Evolutionary conservation across 1,284 basidiomycete genomes (phyloP), one percentile per base, ranked within the genome.

Genomic region (Cerioporus squamosus): DNA sequence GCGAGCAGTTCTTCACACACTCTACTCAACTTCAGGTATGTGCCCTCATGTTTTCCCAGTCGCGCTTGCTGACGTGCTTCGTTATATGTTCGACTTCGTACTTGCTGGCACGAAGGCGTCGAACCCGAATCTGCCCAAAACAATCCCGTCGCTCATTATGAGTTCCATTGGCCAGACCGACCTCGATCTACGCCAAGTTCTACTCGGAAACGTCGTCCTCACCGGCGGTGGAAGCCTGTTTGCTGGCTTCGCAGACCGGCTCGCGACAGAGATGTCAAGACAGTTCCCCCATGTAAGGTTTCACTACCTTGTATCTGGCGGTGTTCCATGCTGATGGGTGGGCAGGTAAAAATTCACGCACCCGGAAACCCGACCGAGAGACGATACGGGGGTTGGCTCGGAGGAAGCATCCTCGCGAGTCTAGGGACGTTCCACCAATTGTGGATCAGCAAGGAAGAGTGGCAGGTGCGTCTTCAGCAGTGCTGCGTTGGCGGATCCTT

Each of bases 351-450:
- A 80, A 90, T 97, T 47, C 94, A 97, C 69, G 88, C 93, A 0
- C 91, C 95, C 12, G 93, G 94, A 10, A 95, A 95, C 70, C 86
- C 92, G 0, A 83, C 88, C 53, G 95, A 98, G 74, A 84, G 95
- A 48, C 84, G 90, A 59, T 97, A 93, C 72, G 90, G 93, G 12
- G 88, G 90, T 17, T 98, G 96, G 96, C 79, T 98, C 8, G 95
- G 95, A 17, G 95, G 95, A 24, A 94, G 92, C 65, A 95, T 98
- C 64, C 80, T 98, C 54, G 94, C 91, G 0, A 95, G 92, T 69
- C 76, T 98, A 69, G 96, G 96, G 26, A 97, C 95, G 15, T 98
- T 98, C 84, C 95, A 98, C 74, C 95, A 98, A 69, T 77, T 96
- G 39, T 96, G 94, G 94, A 93, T 96, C 69, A 94, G 92, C 70